Percentiles rank a stretch among this genome's conserved stretches.
Conservation (phyloP, 2,329 filamentous ascomycete genomes). For the Talaromyces piceae region DNA sequence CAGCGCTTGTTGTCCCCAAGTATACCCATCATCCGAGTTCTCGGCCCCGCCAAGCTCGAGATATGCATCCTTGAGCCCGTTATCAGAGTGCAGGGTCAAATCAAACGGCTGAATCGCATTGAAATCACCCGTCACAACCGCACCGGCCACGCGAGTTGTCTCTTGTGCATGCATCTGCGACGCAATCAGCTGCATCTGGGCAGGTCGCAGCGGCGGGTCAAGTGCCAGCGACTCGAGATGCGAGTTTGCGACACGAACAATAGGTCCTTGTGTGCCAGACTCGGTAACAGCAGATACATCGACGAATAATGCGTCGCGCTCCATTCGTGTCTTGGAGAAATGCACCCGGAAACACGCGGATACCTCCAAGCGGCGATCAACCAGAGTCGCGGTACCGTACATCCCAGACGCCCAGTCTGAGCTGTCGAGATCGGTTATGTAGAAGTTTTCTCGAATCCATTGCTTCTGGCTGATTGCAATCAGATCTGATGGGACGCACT, state of each 20-base stretch:
- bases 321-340: constrained; percentile 44
- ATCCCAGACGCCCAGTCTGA: constrained; percentile 38
- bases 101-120: constrained; percentile 54
- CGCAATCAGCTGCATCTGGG: constrained; percentile 42
- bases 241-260: constrained; percentile 50
- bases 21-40: constrained; percentile 46
- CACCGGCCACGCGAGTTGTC: constrained; percentile 15
- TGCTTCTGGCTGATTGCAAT: constrained; percentile 33
- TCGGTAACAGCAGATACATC: constrained; percentile 41
- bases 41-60: constrained; percentile 46
- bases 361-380: constrained; percentile 43
- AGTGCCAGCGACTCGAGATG: constrained; percentile 51
- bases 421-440: constrained; percentile 41
- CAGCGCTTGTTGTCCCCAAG: constrained; percentile 51
- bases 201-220: constrained; percentile 42
- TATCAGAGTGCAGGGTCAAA: constrained; percentile 40
- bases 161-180: constrained; percentile 32
- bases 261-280: constrained; percentile 23
- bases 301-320: constrained; percentile 50
- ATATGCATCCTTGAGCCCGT: constrained; percentile 46
- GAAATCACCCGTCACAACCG: constrained; percentile 48
- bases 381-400: constrained; percentile 49
- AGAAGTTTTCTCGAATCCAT: constrained; percentile 45
- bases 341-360: constrained; percentile 44
- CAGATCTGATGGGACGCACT: constrained; percentile 44